Evolutionary conservation across 139 green algal species (phyloP), one percentile per base, ranked within the genome.

Genomic region (Zygnema cylindricum): DNA sequence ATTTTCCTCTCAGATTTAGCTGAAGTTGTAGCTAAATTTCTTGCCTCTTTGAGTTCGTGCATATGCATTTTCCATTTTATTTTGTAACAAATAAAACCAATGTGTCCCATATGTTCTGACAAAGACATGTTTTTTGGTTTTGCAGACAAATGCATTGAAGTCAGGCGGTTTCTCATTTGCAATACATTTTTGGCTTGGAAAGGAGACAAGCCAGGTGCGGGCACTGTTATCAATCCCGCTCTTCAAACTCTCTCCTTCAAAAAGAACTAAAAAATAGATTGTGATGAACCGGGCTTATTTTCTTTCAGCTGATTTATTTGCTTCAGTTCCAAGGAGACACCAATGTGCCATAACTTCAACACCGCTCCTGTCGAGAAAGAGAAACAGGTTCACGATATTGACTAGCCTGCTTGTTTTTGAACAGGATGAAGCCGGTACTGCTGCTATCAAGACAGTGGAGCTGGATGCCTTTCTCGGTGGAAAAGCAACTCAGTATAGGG

Each of bases 181-280:
- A 25, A 36, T 91, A 11, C 81, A 90, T 81, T 91, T 90, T 55
- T 91, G 87, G 87, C 79, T 89, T 30, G 87, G 87, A 23, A 85
- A 86, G 25, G 42, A 90, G 16, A 89, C 41, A 35, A 85, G 69
- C 25, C 84, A 89, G 84, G 84, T 89, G 78, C 76, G 78, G 22
- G 25, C 77, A 63, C 49, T 16, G 49, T 7, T 63, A 16, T 16
- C 49, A 30, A 21, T 2, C 76, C 76, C 32, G 30, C n/a, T 0
- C 32, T 1, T 39, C 41, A 43, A 7, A 55, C 33, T 32, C 75
- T n/a, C 40, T n/a, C 1, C 78, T 42, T 1, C 38, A 86, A 2
- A 36, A 25, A 33, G 79, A 2, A 32, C 16, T 35, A 55, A 81
- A 36, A 22, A 82, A 38, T 55, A 1, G 3, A 35, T 0, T 82